Base-by-base conservation (phyloP, 768 basidiomycete genomes). In the Xanthoconium purpureum region DNA sequence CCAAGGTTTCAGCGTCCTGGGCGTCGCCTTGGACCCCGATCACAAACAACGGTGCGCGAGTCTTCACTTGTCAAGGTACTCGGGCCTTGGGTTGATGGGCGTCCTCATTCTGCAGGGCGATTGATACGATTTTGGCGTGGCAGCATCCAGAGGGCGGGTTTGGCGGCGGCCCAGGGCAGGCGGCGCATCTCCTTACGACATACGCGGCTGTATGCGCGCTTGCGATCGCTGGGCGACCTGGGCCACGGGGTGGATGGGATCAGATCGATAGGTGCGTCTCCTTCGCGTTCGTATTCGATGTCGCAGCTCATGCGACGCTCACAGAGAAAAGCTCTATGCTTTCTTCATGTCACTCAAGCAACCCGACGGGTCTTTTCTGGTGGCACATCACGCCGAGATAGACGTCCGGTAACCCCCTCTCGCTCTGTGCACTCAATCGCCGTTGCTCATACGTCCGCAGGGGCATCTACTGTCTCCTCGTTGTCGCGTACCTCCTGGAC, bases 311-410 rank as follows among this genome's bases (percentile, higher is more conserved):
- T n/a, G 18, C 40, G 7, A 18, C 18, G 18, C 44, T 13, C 2
- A 15, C 43, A 52, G 92, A 40, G 74, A 84, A 63, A 87, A 83
- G 60, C 78, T 95, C 66, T 96, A 98, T 70, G 71, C 82, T 5
- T 97, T 93, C 73, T 94, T 97, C 74, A 83, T 96, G 84, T 85
- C 89, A 1, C 72, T 98, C 59, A 99, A 99, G 69, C 88, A 93
- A 64, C 80, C 85, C 2, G 95, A 98, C 66, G 97, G 97, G 0
- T 94, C 94, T 0, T 98, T 98, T 71, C 79, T 89, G 18, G 97
- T 98, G 11, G 84, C 91, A 15, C 78, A 84, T 44, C 83, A 92
- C 52, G 91, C 86, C 14, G 97, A 99, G 71, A 88, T 98, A 14
- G 97, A 99, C 66, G 93, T 97, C 49, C 84, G 95, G 91, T 93